Base-by-base conservation (phyloP, 441 rosid species). In the Pelargonium fulgidum region DNA sequence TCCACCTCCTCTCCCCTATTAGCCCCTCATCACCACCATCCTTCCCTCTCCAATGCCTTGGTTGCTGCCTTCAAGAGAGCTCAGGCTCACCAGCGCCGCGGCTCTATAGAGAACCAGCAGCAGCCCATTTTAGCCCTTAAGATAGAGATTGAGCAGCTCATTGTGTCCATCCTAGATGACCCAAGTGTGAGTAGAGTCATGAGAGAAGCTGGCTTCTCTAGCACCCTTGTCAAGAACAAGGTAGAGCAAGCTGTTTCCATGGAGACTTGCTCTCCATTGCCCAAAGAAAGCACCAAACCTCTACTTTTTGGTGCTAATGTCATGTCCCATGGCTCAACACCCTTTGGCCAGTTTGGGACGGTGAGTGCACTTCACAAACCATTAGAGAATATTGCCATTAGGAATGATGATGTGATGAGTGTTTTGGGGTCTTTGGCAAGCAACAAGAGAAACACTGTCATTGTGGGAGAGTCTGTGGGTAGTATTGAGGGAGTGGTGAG, bases 121-220 rank as follows among this genome's bases (percentile, higher is more conserved):
- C 94, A 86, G 39, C 88, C 94, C 4, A 85, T 89, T 64, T 76
- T 89, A 59, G 94, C 91, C 72, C 66, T 84, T 50, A 89, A 89
- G 70, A 85, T 89, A 14, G 94, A 89, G 83, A 54, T 83, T 11
- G 87, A 89, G 72, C 91, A 85, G 70, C 88, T 89, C 6, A 48
- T 84, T 8, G 70, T 86, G 36, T 86, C 94, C 62, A 84, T 89
- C 44, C 72, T 89, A 1, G 91, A 89, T 64, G 94, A 89, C 68
- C 94, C 94, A 0, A 86, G 94, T 72, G 91, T 89, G 11, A 85
- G 87, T 70, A 80, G 94, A 65, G 94, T 89, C 73, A 89, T 89
- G 94, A 85, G 89, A 52, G 94, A 89, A 76, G 91, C 91, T 16
- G 90, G 94, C 54, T 89, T 89, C 77, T 89, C 90, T 13, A 89